These are phyloP conservation scores for Sesbania bispinosa DNA, from an alignment of 306 rosid genomes.

Conservation along the genomic window DNA sequence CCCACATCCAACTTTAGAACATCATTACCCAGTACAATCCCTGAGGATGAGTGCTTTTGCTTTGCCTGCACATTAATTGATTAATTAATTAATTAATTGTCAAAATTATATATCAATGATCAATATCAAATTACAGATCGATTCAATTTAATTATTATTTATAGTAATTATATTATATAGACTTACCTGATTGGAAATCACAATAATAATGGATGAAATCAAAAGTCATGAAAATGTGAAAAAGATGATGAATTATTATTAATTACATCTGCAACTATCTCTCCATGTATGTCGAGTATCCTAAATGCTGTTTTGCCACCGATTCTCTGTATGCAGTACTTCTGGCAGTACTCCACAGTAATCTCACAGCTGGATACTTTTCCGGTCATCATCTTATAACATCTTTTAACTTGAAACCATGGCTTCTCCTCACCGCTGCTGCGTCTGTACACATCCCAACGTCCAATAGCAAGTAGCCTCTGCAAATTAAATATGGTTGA, in stretches of 20 bases:
- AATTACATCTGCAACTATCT: constrained; percentile 59
- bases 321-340: constrained; percentile 41
- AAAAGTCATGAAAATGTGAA: not conserved
- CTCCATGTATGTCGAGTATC: constrained; percentile 41
- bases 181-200: too few species aligned
- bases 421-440: constrained; percentile 26
- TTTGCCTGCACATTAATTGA: constrained; percentile 68
- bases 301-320: constrained; percentile 39
- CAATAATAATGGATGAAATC: not conserved
- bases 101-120: too few species aligned
- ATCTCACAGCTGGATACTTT: constrained; percentile 46
- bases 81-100: too few species aligned
- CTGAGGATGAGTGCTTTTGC: constrained; percentile 40
- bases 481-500: constrained; percentile 26
- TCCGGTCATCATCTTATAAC: constrained; percentile 30
- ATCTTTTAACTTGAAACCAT: constrained; percentile 50
- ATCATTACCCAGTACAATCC: constrained; percentile 54
- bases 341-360: constrained; percentile 39
- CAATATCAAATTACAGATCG: too few species aligned
- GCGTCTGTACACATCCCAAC: constrained; percentile 62
- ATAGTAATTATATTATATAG: too few species aligned
- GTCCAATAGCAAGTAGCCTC: constrained; percentile 50
- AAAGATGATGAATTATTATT: not conserved
- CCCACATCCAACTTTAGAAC: constrained; percentile 50
- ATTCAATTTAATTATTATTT: too few species aligned